These are phyloP conservation scores for Bauhinia variegata DNA, from an alignment of 306 rosid genomes.

Conservation along the genomic window DNA sequence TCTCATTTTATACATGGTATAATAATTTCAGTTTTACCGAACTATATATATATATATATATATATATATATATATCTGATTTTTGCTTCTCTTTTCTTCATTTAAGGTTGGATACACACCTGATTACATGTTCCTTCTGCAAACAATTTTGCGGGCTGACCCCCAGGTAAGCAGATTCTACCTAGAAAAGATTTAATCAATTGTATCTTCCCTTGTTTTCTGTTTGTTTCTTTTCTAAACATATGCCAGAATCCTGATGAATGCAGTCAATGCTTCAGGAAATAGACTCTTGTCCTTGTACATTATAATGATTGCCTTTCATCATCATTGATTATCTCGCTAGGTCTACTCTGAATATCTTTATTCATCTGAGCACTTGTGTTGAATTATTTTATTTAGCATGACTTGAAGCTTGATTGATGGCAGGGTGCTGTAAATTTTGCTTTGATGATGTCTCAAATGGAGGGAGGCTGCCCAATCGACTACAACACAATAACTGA, in stretches of 20 bases:
- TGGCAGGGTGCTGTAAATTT: constrained; percentile 94
- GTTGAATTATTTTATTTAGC: constrained; percentile 6
- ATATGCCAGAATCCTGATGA: constrained; percentile 16
- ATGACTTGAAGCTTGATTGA: constrained; percentile 29
- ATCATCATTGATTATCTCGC: constrained; percentile 7
- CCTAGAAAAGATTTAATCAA: constrained; percentile 11
- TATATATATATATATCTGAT: background rate
- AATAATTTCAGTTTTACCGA: background rate
- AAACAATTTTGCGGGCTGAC: constrained; percentile 87
- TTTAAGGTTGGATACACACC: constrained; percentile 92
- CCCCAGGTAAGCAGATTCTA: constrained; percentile 65
- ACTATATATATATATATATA: background rate
- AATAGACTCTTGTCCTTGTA: constrained; percentile 30
- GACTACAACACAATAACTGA: constrained; percentile 95
- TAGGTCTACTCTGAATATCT: background rate
- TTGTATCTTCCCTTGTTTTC: background rate
- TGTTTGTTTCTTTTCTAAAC: constrained; percentile 26
- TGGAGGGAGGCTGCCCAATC: constrained; percentile 97
- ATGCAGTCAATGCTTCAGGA: constrained; percentile 16
- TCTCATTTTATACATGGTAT: constrained; percentile 10
- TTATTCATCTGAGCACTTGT: constrained; percentile 3
- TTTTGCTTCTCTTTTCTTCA: constrained; percentile 36
- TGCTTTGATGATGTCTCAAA: constrained; percentile 98
- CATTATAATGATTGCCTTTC: constrained; percentile 35
- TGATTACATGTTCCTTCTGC: constrained; percentile 86